Percentiles rank a stretch among this genome's conserved stretches.
Evolutionary conservation across 1,284 basidiomycete species (phyloP).

Genomic region (Fomitopsis palustris): DNA sequence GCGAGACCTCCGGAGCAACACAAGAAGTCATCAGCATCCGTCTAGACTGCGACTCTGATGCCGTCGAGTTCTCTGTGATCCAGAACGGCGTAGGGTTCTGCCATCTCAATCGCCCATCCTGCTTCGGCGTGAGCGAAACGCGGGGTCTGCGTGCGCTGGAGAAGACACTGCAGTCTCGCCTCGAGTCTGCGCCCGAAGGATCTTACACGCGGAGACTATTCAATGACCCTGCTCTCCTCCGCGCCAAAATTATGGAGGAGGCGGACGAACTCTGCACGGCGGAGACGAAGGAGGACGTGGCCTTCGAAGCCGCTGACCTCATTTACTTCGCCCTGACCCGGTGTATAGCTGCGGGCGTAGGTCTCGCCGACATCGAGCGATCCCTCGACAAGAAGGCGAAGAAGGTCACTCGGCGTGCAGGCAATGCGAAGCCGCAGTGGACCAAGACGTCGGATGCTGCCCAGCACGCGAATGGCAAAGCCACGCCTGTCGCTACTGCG

Average conservation of each 20-base stretch:
- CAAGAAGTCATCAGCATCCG: conserved; percentile 86
- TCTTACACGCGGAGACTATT: conserved; percentile 94
- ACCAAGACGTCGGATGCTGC: conserved; percentile 31
- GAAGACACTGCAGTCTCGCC: conserved; percentile 72
- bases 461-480: conserved; percentile 24
- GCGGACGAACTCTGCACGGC: conserved; percentile 95
- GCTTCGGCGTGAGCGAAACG: conserved; percentile 71
- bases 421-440: conserved; percentile 94
- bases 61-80: conserved; percentile 88
- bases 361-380: conserved; percentile 81
- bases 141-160: conserved; percentile 84
- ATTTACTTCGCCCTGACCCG: conserved; percentile 92
- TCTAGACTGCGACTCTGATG: conserved; percentile 92
- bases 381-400: conserved; percentile 86
- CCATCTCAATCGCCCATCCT: conserved; percentile 83
- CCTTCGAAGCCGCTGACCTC: conserved; percentile 95
- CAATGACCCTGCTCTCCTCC: conserved; percentile 76
- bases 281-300: conserved; percentile 78
- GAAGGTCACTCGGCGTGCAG: conserved; percentile 85
- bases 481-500: conserved; percentile 25
- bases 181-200: conserved; percentile 78
- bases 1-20: conserved; percentile 92
- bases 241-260: conserved; percentile 97
- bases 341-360: conserved; percentile 84
- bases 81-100: conserved; percentile 95